Evolutionary conservation across 1,284 basidiomycete species (phyloP), one percentile per base, ranked within the genome.

Genomic region (Gymnopus androsaceus): DNA sequence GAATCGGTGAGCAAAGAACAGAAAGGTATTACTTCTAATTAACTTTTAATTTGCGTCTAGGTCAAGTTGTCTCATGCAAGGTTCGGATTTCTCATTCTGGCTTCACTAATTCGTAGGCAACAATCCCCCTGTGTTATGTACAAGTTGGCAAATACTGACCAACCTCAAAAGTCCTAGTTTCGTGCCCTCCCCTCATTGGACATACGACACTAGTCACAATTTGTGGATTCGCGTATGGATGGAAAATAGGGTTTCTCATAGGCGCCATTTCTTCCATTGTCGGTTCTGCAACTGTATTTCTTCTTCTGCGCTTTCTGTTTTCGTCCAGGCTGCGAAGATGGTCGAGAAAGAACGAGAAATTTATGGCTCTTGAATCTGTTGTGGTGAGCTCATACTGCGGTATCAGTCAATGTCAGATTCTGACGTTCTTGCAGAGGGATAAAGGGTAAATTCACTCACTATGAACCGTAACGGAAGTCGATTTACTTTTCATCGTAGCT

Each of bases 181-280:
- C 85, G 4, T 86, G 92, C 63, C 92, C 92, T n/a, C 92, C 92
- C 4, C 70, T 88, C 59, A 78, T 89, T 55, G 90, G 91, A 1
- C 88, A 90, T 66, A 85, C 85, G 0, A 90, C 88, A 0, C 61
- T 76, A 19, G 67, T 72, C 8, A 85, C 85, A 8, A 69, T 94
- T 2, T 88, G 85, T 64, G 91, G 92, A 0, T 94, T 92, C 69
- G 87, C 90, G 0, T 94, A 91, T 64, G 92, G 92, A 50, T 78
- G 90, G 72, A 80, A 81, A 56, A 38, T 50, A 17, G 88, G 88
- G 1, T 88, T 90, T 66, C 78, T 76, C 57, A 78, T 92, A 54
- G 83, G 85, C 5, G 79, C 81, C 0, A 69, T 75, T 5, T 84
- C 79, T 14, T 87, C 88, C 17, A 59, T 92, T 21, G 55, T 84